Percentiles rank a stretch among this genome's conserved stretches.
Evolutionary conservation across 192 early-diverging fungal genomes (phyloP).

Genomic region (Entomortierella parvispora): DNA sequence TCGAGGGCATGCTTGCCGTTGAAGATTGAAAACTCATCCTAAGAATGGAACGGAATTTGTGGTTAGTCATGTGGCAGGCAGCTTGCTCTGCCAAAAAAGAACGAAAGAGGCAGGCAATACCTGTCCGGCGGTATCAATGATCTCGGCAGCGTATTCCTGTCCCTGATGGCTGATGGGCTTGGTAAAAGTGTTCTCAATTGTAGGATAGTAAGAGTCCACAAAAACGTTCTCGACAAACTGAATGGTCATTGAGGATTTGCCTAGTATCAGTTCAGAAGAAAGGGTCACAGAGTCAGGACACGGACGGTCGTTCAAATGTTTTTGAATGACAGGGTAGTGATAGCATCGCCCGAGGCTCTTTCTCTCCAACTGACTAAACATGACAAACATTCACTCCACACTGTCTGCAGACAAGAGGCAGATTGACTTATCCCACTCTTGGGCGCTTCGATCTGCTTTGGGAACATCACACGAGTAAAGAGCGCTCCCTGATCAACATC

Average conservation of each 20-base stretch:
- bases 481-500: no score
- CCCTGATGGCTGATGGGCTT: conserved; percentile 85
- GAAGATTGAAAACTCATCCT: conserved; percentile 95
- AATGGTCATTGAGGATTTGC: conserved; percentile 90
- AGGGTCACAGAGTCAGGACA: not conserved
- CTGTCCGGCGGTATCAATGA: conserved; percentile 97
- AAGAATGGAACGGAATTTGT: no score
- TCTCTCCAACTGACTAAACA: no score
- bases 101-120: conserved; percentile 46
- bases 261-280: conserved; percentile 37
- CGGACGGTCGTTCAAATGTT: no score
- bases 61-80: no score
- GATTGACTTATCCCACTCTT: no score
- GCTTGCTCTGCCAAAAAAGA: not conserved
- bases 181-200: conserved; percentile 92
- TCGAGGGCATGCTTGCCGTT: conserved; percentile 90
- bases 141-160: conserved; percentile 88
- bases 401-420: no score
- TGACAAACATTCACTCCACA: no score
- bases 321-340: not conserved
- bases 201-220: conserved; percentile 93
- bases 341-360: not conserved
- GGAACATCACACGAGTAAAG: no score
- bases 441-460: no score
- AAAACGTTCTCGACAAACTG: conserved; percentile 95